Conservation (phyloP, 495 filamentous ascomycete species). For the Thermochaetoides thermophila region DNA sequence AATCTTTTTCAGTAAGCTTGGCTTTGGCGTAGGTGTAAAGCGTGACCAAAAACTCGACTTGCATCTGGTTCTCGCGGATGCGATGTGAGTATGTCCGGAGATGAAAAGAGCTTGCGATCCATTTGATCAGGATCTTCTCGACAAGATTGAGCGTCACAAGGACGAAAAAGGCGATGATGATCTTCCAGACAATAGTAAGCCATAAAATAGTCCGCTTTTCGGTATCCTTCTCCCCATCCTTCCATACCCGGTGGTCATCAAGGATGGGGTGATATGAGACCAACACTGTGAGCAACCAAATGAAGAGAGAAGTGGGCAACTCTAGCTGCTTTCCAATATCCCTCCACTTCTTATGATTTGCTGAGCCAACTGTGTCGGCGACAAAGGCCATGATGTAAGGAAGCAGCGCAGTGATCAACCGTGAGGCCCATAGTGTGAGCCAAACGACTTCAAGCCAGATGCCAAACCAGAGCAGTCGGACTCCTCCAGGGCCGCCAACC, state of each 20-base stretch:
- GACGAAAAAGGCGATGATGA: conserved; percentile 73
- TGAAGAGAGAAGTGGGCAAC: conserved; percentile 71
- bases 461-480: conserved; percentile 74
- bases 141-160: conserved; percentile 65
- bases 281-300: conserved; percentile 82
- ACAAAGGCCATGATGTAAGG: conserved; percentile 50
- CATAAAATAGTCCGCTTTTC: conserved; percentile 41
- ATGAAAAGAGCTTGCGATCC: conserved; percentile 90
- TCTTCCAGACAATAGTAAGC: conserved; percentile 71
- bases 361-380: conserved; percentile 70
- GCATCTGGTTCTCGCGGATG: conserved; percentile 83
- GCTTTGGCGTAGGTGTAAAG: conserved; percentile 70
- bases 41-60: conserved; percentile 28
- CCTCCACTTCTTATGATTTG: conserved; percentile 76
- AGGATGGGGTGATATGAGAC: conserved; percentile 55
- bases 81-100: conserved; percentile 79
- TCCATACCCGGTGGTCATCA: conserved; percentile 53
- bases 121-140: conserved; percentile 89
- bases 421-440: conserved; percentile 75
- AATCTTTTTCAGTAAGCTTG: conserved; percentile 57
- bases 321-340: conserved; percentile 81
- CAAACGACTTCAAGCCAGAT: conserved; percentile 92
- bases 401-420: conserved; percentile 62
- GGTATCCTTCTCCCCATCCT: conserved; percentile 26
- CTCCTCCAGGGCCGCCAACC: conserved; percentile 55